phyloP scores from a whole-genome alignment of 192 early-diverging fungal species.

The Backusella psychrophila region DNA sequence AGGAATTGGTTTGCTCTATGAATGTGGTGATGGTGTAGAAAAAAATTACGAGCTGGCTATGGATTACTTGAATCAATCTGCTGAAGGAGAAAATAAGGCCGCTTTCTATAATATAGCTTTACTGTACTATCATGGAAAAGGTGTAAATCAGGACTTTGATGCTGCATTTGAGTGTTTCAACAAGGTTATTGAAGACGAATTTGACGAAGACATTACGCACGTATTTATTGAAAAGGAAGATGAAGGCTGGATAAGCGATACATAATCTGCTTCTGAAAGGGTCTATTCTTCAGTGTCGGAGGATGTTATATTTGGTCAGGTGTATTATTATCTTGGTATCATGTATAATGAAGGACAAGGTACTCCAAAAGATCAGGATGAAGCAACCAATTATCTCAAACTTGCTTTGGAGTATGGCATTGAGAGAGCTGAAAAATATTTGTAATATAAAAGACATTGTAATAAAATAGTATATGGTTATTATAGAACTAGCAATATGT shows the following conservation, averaged over 20 bases:
- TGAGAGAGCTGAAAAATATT: background rate
- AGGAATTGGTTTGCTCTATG: background rate
- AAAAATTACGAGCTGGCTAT: background rate
- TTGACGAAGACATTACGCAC: background rate
- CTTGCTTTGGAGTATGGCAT: background rate
- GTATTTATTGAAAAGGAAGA: background rate
- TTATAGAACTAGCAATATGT: too few species aligned
- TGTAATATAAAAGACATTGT: background rate
- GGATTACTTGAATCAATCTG: background rate
- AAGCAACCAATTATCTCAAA: background rate
- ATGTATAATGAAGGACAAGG: background rate
- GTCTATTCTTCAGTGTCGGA: constrained; percentile 14
- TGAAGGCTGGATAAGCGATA: background rate
- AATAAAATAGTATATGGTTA: background rate
- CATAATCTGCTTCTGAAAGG: background rate
- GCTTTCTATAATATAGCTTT: background rate
- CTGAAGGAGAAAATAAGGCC: background rate
- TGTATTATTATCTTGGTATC: background rate
- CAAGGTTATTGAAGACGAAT: background rate
- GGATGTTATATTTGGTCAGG: constrained; percentile 11
- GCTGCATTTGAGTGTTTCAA: background rate
- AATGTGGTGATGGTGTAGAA: background rate
- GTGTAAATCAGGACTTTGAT: background rate
- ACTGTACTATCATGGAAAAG: background rate
- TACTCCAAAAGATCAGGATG: background rate